Evolutionary conservation across 306 rosid species (phyloP).

Genomic region (Geum urbanum): DNA sequence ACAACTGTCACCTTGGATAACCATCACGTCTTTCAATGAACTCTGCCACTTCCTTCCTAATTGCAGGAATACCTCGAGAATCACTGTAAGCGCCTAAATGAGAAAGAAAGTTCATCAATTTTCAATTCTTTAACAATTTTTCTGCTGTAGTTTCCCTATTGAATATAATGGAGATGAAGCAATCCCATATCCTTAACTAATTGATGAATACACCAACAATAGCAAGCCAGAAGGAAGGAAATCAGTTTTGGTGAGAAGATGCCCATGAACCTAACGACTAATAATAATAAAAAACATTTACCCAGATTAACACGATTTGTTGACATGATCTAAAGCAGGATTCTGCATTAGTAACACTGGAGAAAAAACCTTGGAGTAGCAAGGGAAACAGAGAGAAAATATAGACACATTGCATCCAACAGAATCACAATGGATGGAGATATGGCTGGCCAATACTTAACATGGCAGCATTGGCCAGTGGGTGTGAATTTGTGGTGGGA

Average conservation of each 20-base stretch:
- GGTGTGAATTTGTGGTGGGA: neutral
- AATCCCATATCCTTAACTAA: neutral
- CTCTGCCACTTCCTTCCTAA: constrained; percentile 93
- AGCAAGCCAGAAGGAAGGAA: neutral
- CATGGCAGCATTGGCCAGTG: constrained; percentile 4
- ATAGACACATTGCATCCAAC: neutral
- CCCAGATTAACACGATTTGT: neutral
- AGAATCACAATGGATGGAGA: neutral
- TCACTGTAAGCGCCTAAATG: constrained; percentile 90
- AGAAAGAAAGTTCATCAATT: constrained; percentile 12
- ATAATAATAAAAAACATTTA: neutral
- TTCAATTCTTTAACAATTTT: constrained; percentile 18
- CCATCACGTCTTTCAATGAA: constrained; percentile 93
- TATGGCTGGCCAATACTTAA: neutral
- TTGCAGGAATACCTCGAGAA: constrained; percentile 89
- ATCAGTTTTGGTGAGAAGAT: neutral
- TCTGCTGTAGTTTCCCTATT: neutral
- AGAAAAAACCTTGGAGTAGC: neutral
- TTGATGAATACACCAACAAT: neutral
- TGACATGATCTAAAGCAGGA: neutral
- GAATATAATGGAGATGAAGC: constrained; percentile 2
- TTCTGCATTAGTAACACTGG: neutral
- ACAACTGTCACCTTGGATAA: constrained; percentile 70
- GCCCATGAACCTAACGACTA: neutral
- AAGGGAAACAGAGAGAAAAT: neutral